Conservation (phyloP, 768 basidiomycete genomes). For the Daedaleopsis sinensis region DNA sequence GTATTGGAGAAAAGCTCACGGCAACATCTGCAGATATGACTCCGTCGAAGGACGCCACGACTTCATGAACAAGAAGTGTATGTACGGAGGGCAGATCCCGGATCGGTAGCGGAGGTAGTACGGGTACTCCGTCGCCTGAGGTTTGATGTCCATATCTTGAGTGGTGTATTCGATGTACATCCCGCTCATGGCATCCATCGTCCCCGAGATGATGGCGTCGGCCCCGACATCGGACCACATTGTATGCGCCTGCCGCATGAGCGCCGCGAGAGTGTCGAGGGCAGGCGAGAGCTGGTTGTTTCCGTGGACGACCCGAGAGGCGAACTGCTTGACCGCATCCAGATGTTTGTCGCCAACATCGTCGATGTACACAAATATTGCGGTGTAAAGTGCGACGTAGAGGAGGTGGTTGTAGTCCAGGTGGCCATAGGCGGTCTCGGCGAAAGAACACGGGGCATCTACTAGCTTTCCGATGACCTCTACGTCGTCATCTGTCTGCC, state of each 20-base stretch:
- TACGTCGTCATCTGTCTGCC: slow-evolving; percentile 1
- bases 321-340: slow-evolving; percentile 37
- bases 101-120: slow-evolving; percentile 32
- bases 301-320: slow-evolving; percentile 33
- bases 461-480: neutral
- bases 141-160: slow-evolving; percentile 28
- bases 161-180: slow-evolving; percentile 38
- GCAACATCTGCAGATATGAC: slow-evolving; percentile 42
- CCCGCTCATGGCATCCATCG: slow-evolving; percentile 40
- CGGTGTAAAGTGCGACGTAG: slow-evolving; percentile 44
- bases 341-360: slow-evolving; percentile 35
- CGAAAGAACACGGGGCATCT: slow-evolving; percentile 7
- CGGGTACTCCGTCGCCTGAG: slow-evolving; percentile 31
- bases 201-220: slow-evolving; percentile 33
- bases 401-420: slow-evolving; percentile 19
- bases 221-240: slow-evolving; percentile 35
- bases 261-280: slow-evolving; percentile 39
- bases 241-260: slow-evolving; percentile 33
- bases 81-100: slow-evolving; percentile 40
- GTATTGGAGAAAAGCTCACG: slow-evolving; percentile 22
- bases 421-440: slow-evolving; percentile 17
- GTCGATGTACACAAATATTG: slow-evolving; percentile 40
- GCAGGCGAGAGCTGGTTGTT: slow-evolving; percentile 35
- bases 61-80: slow-evolving; percentile 32
- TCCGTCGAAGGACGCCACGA: slow-evolving; percentile 32